Base-by-base conservation (phyloP, 257 asterid genomes). In the Osmanthus fragrans region DNA sequence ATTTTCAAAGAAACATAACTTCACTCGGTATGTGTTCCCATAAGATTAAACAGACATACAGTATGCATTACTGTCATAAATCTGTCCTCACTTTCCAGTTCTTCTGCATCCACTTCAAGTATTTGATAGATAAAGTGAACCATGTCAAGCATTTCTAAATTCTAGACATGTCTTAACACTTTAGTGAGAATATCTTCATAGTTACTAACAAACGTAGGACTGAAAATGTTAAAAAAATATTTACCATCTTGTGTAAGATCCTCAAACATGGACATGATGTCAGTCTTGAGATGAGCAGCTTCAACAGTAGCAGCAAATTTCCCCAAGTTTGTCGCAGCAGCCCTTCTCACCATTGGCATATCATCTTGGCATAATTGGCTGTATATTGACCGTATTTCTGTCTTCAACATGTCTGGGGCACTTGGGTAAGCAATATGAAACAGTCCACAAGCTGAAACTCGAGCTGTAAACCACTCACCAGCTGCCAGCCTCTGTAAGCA, bases 181-280 rank as follows among this genome's bases (percentile, higher is more conserved):
- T 18, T 19, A 18, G 27, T 2, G 25, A 54, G 64, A 54, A 54
- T 19, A 54, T 6, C 3, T 7, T 54, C 64, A 54, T 27, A 7
- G 3, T 54, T 54, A 6, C 25, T 54, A 54, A 54, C 27, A 54
- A 54, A 7, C 3, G n/a, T 1, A 54, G 9, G 64, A 54, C 64
- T 0, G 64, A 7, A 54, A 18, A 21, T 16, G 70, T 8, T 30
- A 1, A 68, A 45, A 68, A 25, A 23, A 13, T 37, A 71, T 58
- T 76, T 87, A 90, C 94, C 97, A 79, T 90, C 96, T 73, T 92
- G 92, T 3, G 89, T 89, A 63, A 92, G 90, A 85, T 92, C 90
- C 83, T 89, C 91, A 73, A 90, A 90, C 96, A 92, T 90, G 63
- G 91, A 71, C 84, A 88, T 84, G 80, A 84, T 76, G 54, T 78